A percentile compares a stretch with the other conserved stretches of the same genome.
phyloP scores from a whole-genome alignment of 495 filamentous ascomycete species.

The Talaromyces nanjingensis region DNA sequence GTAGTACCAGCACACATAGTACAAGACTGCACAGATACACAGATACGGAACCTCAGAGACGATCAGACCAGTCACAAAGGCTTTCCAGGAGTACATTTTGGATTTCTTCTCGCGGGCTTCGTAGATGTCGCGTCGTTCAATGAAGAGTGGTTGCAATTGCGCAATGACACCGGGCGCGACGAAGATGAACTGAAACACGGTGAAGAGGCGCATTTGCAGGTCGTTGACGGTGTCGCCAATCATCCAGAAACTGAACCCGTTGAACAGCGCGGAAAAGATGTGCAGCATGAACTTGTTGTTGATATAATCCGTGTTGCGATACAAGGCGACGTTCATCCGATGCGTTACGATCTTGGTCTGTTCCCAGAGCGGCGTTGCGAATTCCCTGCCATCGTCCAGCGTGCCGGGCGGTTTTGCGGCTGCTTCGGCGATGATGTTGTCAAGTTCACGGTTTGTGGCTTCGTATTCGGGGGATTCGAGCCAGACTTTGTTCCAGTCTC shows the following conservation, averaged over 20 bases:
- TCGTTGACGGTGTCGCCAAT: constrained; percentile 22
- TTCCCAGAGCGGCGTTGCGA: constrained; percentile 47
- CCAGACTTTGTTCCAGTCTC: constrained; percentile 63
- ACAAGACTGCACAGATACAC: constrained; percentile 39
- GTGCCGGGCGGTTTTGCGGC: constrained; percentile 24
- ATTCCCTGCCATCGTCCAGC: constrained; percentile 41
- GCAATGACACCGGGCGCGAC: constrained; percentile 42
- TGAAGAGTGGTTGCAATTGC: constrained; percentile 48
- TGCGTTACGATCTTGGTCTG: constrained; percentile 52
- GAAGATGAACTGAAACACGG: constrained; percentile 47
- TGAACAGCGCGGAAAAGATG: constrained; percentile 30
- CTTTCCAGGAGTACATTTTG: constrained; percentile 50
- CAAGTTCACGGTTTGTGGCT: constrained; percentile 43
- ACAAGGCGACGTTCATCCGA: constrained; percentile 52
- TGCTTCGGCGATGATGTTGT: constrained; percentile 41
- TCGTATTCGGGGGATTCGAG: constrained; percentile 44
- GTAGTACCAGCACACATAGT: constrained; percentile 50
- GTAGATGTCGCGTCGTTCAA: constrained; percentile 45
- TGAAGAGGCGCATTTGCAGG: constrained; percentile 31
- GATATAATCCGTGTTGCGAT: constrained; percentile 56
- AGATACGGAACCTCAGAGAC: constrained; percentile 48
- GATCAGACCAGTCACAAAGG: constrained; percentile 43
- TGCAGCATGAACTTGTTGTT: constrained; percentile 51
- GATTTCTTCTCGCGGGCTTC: constrained; percentile 45
- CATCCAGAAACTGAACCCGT: constrained; percentile 38